Evolutionary conservation across 148 eudicot genomes (phyloP).

Genomic region (Cornus florida): DNA sequence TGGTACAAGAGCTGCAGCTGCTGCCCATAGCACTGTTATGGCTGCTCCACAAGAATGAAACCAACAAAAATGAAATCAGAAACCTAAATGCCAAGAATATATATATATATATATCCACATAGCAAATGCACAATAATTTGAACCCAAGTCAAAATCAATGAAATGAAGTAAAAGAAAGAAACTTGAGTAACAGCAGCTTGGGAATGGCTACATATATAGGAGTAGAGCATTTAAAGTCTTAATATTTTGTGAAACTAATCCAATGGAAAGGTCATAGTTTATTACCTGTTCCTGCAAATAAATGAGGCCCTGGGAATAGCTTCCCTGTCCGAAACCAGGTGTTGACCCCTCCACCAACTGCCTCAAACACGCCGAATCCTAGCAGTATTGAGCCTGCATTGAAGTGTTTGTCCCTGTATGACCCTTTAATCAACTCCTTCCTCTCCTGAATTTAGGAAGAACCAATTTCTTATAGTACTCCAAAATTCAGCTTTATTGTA

Average conservation of each 20-base stretch:
- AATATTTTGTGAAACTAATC: no score
- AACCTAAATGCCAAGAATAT: neutral
- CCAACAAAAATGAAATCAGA: neutral
- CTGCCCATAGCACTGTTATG: slow-evolving; percentile 95
- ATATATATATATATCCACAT: no score
- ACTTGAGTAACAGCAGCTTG: no score
- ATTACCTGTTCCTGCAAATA: slow-evolving; percentile 93
- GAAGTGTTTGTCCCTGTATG: slow-evolving; percentile 85
- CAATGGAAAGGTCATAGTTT: neutral
- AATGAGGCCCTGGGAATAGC: slow-evolving; percentile 96
- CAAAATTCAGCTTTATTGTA: no score
- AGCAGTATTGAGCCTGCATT: slow-evolving; percentile 90
- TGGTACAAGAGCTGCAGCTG: slow-evolving; percentile 91
- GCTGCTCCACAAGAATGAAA: slow-evolving; percentile 38
- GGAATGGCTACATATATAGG: no score
- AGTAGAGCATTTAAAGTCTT: no score
- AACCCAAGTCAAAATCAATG: no score
- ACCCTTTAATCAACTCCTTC: slow-evolving; percentile 84
- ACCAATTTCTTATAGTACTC: no score
- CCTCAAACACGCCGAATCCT: slow-evolving; percentile 79
- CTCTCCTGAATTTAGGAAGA: slow-evolving; percentile 52
- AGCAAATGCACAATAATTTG: no score
- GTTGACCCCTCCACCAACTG: slow-evolving; percentile 81
- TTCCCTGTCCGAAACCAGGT: slow-evolving; percentile 91
- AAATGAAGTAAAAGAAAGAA: no score